Base-by-base conservation (phyloP, 495 filamentous ascomycete species). In the Aspergillus taichungensis region DNA sequence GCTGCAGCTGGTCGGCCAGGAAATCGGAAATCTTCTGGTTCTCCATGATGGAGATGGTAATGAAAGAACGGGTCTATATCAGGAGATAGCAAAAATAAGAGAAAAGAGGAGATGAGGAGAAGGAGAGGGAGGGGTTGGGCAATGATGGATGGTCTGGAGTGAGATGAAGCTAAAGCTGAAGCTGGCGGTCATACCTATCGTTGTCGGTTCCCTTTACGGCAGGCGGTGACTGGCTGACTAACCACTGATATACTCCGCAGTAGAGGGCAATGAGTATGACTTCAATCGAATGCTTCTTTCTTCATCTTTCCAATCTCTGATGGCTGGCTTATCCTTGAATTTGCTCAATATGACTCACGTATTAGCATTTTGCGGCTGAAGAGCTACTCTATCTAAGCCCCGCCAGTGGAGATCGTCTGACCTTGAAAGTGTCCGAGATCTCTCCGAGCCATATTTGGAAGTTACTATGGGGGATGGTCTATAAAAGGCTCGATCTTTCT, bases 11-110 rank as follows among this genome's bases (percentile, higher is more conserved):
- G 46, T 91, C 84, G 45, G 76, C 77, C 46, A 99, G 84, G 73
- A 95, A 91, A 68, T 95, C 85, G 60, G 88, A 75, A 64, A 99
- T 88, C 53, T 83, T 84, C 61, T 94, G 83, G 68, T 79, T 78
- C 67, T 84, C 84, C 85, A 90, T 90, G 60, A 48, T 67, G 60
- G 55, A 51, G 47, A 53, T 18, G 39, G 39, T 47, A 27, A 37
- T 8, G 18, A 43, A 10, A 43, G n/a, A 27, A 42, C 37, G 38
- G 12, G 40, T 47, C 35, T 51, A 28, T 42, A 38, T 35, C 34
- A 43, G 40, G 40, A 42, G 14, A 6, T 28, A 9, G 30, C 32
- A 6, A 42, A 35, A 39, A 35, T 40, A 38, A 31, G 37, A 27
- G 41, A 11, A 13, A 38, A 31, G 37, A 27, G 41, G 8, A 13